Percentiles rank a stretch among this genome's conserved stretches.
These are phyloP conservation scores for Camellia lanceoleosa DNA, from an alignment of 148 eudicot genomes.

Conservation along the genomic window DNA sequence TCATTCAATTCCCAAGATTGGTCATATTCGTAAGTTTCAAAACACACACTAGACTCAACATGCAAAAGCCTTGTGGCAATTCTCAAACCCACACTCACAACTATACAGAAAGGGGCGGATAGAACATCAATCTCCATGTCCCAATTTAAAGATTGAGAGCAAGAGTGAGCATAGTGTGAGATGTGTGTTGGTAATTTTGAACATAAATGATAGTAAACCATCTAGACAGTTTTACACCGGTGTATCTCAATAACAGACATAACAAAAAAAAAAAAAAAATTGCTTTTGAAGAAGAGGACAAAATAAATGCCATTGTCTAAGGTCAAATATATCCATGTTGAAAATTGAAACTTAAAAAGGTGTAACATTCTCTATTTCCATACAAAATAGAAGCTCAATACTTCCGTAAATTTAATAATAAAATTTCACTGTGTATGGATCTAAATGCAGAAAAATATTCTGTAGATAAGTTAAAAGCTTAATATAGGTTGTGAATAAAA, in stretches of 20 bases:
- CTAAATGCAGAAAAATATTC: neutral
- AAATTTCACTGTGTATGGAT: neutral
- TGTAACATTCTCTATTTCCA: neutral
- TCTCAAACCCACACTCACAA: neutral
- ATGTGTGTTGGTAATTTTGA: neutral
- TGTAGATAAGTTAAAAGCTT: neutral
- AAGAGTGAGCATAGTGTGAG: neutral
- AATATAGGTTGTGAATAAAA: neutral
- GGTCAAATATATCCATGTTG: neutral
- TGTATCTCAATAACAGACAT: neutral
- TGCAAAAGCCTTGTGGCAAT: neutral
- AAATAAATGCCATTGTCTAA: neutral
- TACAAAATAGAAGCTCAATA: neutral
- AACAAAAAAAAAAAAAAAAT: conserved; percentile 1
- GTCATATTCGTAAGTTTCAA: neutral
- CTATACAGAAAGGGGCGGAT: neutral
- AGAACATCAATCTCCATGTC: neutral
- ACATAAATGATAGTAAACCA: neutral
- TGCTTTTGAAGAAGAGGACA: neutral
- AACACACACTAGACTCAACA: neutral
- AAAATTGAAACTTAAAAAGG: neutral
- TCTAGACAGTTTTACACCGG: neutral
- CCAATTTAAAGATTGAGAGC: neutral
- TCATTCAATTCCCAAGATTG: neutral
- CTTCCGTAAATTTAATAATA: neutral